Evolutionary conservation across 2,329 filamentous ascomycete species (phyloP).

Genomic region (Elsinoe fawcettii): DNA sequence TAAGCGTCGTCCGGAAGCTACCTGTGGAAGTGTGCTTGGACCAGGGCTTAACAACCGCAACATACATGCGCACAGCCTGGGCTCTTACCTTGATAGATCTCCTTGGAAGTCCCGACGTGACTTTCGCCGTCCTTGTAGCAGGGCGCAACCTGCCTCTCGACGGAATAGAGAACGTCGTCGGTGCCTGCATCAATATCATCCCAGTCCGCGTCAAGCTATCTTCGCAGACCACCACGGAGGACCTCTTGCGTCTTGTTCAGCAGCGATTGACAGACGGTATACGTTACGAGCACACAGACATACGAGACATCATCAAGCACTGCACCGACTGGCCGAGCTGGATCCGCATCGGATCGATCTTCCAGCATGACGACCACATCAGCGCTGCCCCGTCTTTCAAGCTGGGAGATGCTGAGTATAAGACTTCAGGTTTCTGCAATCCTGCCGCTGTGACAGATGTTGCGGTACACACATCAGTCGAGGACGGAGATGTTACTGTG

Average conservation of each 20-base stretch:
- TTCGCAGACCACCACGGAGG: constrained; percentile 36
- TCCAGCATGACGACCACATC: constrained; percentile 6
- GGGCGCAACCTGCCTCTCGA: constrained; percentile 54
- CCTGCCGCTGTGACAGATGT: not conserved
- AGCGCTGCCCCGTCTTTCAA: not conserved
- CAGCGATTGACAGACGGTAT: constrained; percentile 29
- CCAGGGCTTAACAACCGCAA: constrained; percentile 22
- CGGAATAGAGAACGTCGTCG: constrained; percentile 50
- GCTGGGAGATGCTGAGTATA: not conserved
- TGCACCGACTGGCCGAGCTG: constrained; percentile 23
- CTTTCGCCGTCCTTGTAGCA: constrained; percentile 57
- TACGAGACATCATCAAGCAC: constrained; percentile 29
- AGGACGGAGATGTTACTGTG: not conserved
- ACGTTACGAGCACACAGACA: constrained; percentile 31
- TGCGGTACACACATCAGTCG: not conserved
- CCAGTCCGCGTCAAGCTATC: constrained; percentile 54
- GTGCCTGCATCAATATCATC: constrained; percentile 61
- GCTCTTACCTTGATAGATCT: constrained; percentile 48
- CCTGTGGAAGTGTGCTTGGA: not conserved
- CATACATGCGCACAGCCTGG: constrained; percentile 52
- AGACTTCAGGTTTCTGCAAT: not conserved
- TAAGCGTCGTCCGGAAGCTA: not conserved
- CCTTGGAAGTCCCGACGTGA: constrained; percentile 43
- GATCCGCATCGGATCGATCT: not conserved
- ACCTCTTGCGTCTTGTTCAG: constrained; percentile 32